Percentiles rank a stretch among this genome's conserved stretches.
Evolutionary conservation across 345 rosid species (phyloP).

Genomic region (Triadica sebifera): DNA sequence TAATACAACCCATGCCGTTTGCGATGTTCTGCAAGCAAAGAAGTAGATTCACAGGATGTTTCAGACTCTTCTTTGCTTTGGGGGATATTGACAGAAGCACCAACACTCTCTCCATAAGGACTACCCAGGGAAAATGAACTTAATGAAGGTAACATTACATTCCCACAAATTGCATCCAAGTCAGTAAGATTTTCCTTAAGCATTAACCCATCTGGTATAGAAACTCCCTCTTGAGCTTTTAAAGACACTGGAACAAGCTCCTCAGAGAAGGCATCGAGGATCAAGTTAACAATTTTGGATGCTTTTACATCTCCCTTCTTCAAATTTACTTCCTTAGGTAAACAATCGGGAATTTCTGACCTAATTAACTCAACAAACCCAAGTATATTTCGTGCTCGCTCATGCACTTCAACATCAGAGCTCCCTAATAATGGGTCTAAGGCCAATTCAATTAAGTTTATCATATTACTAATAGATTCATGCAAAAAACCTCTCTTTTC

Average conservation of each 20-base stretch:
- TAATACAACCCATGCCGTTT: slow-evolving; percentile 82
- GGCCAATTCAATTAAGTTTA: slow-evolving; percentile 55
- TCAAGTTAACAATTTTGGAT: slow-evolving; percentile 40
- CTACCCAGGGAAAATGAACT: slow-evolving; percentile 41
- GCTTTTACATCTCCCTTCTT: slow-evolving; percentile 35
- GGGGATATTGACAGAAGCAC: slow-evolving; percentile 35
- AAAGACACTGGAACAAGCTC: slow-evolving; percentile 74
- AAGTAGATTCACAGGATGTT: slow-evolving; percentile 58
- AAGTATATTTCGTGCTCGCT: slow-evolving; percentile 67
- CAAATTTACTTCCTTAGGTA: slow-evolving; percentile 24
- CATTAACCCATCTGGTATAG: slow-evolving; percentile 58
- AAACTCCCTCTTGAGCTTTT: slow-evolving; percentile 65
- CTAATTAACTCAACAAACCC: slow-evolving; percentile 63
- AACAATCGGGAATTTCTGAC: slow-evolving; percentile 33
- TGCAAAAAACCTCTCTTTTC: slow-evolving; percentile 32
- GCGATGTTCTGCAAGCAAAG: slow-evolving; percentile 82
- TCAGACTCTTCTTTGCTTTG: slow-evolving; percentile 55
- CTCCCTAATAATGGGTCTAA: slow-evolving; percentile 49
- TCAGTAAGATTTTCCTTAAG: slow-evolving; percentile 70
- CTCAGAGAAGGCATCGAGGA: slow-evolving; percentile 62
- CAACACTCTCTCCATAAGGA: slow-evolving; percentile 41
- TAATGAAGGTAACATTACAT: slow-evolving; percentile 39
- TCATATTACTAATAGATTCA: slow-evolving; percentile 49
- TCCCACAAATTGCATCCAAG: slow-evolving; percentile 59
- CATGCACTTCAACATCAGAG: slow-evolving; percentile 77